These are phyloP conservation scores for Botrytis galanthina DNA, from an alignment of 2,329 filamentous ascomycete species.

Conservation along the genomic window DNA sequence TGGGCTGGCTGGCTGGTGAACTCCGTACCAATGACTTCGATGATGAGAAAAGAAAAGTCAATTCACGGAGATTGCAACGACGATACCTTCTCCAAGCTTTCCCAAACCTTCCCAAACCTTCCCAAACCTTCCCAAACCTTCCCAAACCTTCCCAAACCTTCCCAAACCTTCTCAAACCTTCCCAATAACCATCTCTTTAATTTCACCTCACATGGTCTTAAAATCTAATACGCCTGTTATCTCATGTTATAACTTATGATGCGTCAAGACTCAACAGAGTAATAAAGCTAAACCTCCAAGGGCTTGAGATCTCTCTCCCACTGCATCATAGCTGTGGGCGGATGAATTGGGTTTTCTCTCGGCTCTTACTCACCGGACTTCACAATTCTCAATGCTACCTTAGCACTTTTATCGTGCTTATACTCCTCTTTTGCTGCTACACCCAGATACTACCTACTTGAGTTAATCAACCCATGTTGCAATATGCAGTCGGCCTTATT, in stretches of 20 bases:
- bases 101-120: not conserved
- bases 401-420: not conserved
- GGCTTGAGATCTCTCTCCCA: not conserved
- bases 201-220: not conserved
- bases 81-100: not conserved
- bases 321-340: constrained; percentile 5
- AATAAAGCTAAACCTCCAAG: not conserved
- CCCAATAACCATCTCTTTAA: not conserved
- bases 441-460: constrained; percentile 7
- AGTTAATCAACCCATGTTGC: not conserved
- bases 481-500: constrained; percentile 15
- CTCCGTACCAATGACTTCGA: not conserved
- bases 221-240: not conserved
- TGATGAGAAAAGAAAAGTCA: not conserved
- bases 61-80: constrained; percentile 7
- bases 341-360: not conserved
- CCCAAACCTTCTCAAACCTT: not conserved
- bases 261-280: not conserved
- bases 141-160: not conserved
- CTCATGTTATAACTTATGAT: not conserved
- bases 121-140: not conserved
- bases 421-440: not conserved
- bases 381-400: not conserved
- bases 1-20: not conserved
- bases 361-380: not conserved